Evolutionary conservation across 495 filamentous ascomycete genomes (phyloP), one percentile per base, ranked within the genome.

Genomic region (Trichoderma parareesei): DNA sequence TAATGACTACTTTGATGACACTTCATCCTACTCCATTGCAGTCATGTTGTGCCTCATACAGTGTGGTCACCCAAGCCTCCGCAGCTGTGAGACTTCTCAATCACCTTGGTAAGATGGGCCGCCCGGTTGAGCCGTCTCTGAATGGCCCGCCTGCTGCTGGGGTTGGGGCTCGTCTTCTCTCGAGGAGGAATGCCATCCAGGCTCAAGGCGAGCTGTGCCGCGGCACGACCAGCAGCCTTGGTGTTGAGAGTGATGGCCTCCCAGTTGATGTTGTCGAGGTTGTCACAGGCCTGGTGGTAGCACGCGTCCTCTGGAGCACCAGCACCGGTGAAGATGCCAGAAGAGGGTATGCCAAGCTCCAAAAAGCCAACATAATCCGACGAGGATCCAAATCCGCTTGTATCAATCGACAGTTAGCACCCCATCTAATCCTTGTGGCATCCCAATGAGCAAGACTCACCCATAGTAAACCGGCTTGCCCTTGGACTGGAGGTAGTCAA

Each of bases 131-230:
- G 18, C 18, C 42, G 11, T 37, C 61, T 42, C 33, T 42, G n/a
- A 13, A 63, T 35, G n/a, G n/a, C 61, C 8, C 61, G 41, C 16
- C 49, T 63, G 61, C 67, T 65, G 3, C 67, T 65, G 5, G 65
- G 71, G 61, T 71, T 71, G 1, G 62, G 65, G 0, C 68, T 68
- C 11, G 71, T 68, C 43, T 60, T 65, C 18, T 41, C 60, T 3
- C 75, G 69, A 3, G 65, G 60, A 11, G 73, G 73, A 33, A 78
- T 71, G 44, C 76, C 76, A 5, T 73, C 71, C 44, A 87, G 79
- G 38, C 73, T 78, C 46, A 74, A 77, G 7, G 76, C 81, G 61
- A 85, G 80, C 8, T 69, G 73, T 4, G 78, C 84, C 0, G 83
- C 77, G 0, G 78, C 76, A 59, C 74, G 74, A 2, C 79, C 82